These are phyloP conservation scores for Hygrophorus pudorinus DNA, from an alignment of 768 basidiomycete genomes.

Conservation along the genomic window DNA sequence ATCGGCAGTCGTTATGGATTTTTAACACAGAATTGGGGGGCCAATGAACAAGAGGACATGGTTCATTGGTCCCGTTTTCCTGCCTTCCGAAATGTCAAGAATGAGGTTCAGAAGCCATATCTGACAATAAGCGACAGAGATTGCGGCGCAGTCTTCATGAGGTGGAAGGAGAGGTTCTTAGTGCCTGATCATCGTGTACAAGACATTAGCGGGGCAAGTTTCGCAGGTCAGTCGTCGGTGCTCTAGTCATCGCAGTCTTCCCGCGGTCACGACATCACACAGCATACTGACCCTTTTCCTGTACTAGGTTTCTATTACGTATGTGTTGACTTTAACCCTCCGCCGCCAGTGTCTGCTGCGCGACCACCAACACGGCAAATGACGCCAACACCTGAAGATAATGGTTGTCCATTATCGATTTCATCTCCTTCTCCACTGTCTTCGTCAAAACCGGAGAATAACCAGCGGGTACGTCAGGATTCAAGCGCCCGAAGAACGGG, in stretches of 20 bases:
- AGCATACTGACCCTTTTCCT: constrained; percentile 11
- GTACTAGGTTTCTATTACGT: constrained; percentile 87
- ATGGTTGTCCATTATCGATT: constrained; percentile 9
- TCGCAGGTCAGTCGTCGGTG: constrained; percentile 72
- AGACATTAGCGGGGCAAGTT: constrained; percentile 91
- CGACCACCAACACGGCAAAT: constrained; percentile 15
- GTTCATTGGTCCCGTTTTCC: constrained; percentile 94
- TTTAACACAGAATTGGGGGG: constrained; percentile 84
- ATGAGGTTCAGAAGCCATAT: constrained; percentile 69
- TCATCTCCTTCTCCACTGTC: constrained; percentile 20
- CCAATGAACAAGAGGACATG: constrained; percentile 84
- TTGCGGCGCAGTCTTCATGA: constrained; percentile 82
- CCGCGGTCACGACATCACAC: neutral
- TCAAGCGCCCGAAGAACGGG: constrained; percentile 35
- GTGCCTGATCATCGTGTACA: constrained; percentile 92
- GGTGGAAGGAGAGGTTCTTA: constrained; percentile 94
- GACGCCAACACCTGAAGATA: constrained; percentile 11
- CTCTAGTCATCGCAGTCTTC: neutral
- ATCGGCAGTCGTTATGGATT: constrained; percentile 89
- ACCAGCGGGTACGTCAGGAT: constrained; percentile 31
- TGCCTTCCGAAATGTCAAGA: constrained; percentile 73
- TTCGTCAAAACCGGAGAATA: constrained; percentile 24
- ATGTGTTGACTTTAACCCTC: constrained; percentile 84
- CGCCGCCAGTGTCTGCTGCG: constrained; percentile 23
- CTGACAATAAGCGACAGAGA: constrained; percentile 71